Evolutionary conservation across 2,329 filamentous ascomycete genomes (phyloP), one percentile per base, ranked within the genome.

Genomic region (Fusarium sp.): DNA sequence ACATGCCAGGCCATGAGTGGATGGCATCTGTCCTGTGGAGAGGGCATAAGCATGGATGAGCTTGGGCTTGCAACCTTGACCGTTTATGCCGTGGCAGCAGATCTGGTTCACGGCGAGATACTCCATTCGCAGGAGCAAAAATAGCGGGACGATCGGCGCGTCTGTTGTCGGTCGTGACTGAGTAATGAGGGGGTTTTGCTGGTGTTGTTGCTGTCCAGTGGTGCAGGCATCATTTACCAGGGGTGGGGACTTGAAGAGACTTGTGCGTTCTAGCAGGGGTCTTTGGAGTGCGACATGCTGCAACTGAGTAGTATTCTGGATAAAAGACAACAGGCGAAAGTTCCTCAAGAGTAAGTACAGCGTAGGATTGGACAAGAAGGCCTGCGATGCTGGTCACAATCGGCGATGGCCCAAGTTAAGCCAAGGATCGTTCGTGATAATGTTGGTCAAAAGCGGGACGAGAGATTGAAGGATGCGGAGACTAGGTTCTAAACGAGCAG

Each of bases 61-160:
- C 60, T 60, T 42, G 67, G 56, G 55, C 57, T 58, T 23, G 57
- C 34, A 53, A 53, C 46, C 33, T 18, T 18, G 36, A 44, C 18
- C 68, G 55, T 66, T 66, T 71, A 59, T 63, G 58, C 70, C 58
- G 68, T 71, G 68, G 61, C 57, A 68, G 60, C 27, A 64, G 68
- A 70, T 70, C 68, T 61, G 16, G 18, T 27, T 31, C 18, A 71
- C 54, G 58, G 54, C 65, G 68, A 62, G 60, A 62, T 55, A 61
- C 67, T 70, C 64, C 55, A 40, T 68, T 70, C 46, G 38, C 60
- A 54, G 36, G 36, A 58, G 57, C 23, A 58, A 64, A 58, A 50
- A 51, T 20, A 56, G 56, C 23, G 53, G 64, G 42, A 62, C 51
- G 68, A 70, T 70, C 68, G 57, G 68, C 68, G 42, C 20, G 58